These are phyloP conservation scores for Botrytis byssoidea DNA, from an alignment of 2,329 filamentous ascomycete species.

Conservation along the genomic window DNA sequence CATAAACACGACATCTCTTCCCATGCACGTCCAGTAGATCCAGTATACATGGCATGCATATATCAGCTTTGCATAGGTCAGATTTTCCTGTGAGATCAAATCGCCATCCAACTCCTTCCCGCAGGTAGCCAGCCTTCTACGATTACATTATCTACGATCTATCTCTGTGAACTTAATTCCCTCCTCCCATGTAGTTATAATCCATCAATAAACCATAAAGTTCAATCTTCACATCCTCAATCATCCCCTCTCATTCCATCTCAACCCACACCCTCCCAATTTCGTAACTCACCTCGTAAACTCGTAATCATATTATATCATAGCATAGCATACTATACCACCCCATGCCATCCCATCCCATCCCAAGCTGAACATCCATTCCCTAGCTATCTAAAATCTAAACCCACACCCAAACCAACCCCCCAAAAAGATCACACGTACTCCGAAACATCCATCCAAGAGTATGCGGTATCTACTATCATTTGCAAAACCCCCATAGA, in stretches of 20 bases:
- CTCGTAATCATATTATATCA: not conserved
- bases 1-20: conserved; percentile 13
- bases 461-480: not conserved
- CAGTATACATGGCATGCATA: conserved; percentile 9
- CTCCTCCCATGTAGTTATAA: not conserved
- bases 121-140: not conserved
- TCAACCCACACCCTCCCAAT: not conserved
- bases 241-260: not conserved
- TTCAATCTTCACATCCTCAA: not conserved
- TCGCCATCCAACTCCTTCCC: not conserved
- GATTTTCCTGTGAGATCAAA: not conserved
- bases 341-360: not conserved
- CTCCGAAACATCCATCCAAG: not conserved
- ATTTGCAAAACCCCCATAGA: not conserved
- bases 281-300: not conserved
- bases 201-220: not conserved
- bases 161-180: not conserved
- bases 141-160: not conserved
- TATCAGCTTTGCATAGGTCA: not conserved
- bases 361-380: not conserved
- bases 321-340: not conserved
- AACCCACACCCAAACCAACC: too few relatives aligned
- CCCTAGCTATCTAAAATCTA: not conserved
- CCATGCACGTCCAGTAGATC: conserved; percentile 15
- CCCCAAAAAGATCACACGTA: not conserved